phyloP scores from a whole-genome alignment of 1,284 basidiomycete species.

The Phellopilus nigrolimitatus region DNA sequence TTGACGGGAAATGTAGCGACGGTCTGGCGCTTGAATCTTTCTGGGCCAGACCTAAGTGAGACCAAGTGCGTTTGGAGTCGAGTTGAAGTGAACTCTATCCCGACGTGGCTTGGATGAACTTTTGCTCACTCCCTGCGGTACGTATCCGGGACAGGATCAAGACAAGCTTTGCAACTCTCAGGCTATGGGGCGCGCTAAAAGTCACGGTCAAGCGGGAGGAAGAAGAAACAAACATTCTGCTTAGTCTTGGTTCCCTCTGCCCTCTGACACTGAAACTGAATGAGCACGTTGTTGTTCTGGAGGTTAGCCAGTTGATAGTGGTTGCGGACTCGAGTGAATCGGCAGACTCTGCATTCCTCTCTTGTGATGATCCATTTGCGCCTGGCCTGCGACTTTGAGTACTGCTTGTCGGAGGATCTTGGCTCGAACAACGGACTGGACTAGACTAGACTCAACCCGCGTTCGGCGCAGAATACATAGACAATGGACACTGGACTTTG shows the following conservation, averaged over 20 bases:
- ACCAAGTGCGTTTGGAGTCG: neutral
- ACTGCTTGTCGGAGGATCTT: conserved; percentile 23
- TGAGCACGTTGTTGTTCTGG: neutral
- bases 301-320: conserved; percentile 11
- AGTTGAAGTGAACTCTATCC: neutral
- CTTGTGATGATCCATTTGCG: conserved; percentile 15
- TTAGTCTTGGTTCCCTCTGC: conserved; percentile 5
- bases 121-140: conserved; percentile 2
- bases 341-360: conserved; percentile 17
- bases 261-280: conserved; percentile 1
- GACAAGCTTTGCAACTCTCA: conserved; percentile 11
- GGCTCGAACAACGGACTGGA: conserved; percentile 19
- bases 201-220: conserved; percentile 7
- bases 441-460: conserved; percentile 10
- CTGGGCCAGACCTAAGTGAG: neutral
- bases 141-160: conserved; percentile 19
- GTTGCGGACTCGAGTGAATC: conserved; percentile 2
- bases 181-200: conserved; percentile 3
- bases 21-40: conserved; percentile 3
- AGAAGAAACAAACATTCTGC: neutral
- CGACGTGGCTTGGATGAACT: neutral
- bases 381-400: conserved; percentile 13
- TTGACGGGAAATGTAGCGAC: conserved; percentile 17
- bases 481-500: no score
- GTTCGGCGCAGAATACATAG: no score